Percentiles rank a stretch among this genome's conserved stretches.
phyloP scores from a whole-genome alignment of 2,329 filamentous ascomycete species.

The Verticillium nubilum region DNA sequence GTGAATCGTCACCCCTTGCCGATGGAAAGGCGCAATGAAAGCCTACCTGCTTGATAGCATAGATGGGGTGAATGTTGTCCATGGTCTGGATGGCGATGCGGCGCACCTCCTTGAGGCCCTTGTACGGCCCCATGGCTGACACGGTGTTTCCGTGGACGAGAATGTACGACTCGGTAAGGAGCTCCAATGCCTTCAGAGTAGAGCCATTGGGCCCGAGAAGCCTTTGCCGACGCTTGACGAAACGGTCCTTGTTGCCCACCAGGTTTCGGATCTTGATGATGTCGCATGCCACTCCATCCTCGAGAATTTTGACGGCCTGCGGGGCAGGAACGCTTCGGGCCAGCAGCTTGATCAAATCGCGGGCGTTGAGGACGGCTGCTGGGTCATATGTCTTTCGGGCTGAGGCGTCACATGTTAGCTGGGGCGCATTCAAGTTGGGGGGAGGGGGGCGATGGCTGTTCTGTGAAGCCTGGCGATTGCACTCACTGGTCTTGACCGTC shows the following conservation, averaged over 20 bases:
- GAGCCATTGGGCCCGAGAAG: conserved; percentile 88
- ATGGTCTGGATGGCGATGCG: conserved; percentile 92
- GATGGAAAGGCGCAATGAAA: no score
- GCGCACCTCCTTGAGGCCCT: conserved; percentile 87
- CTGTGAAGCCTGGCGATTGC: conserved; percentile 50
- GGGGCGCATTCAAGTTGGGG: no score
- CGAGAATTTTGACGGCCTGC: conserved; percentile 88
- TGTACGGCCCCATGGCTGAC: conserved; percentile 84
- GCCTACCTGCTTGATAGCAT: conserved; percentile 44
- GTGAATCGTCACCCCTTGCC: no score
- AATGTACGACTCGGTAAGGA: conserved; percentile 87
- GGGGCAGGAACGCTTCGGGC: conserved; percentile 88
- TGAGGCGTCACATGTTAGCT: not conserved
- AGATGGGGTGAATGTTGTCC: conserved; percentile 95
- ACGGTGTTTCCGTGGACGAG: conserved; percentile 97
- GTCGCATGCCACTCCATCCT: conserved; percentile 88
- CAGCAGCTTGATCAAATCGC: conserved; percentile 90
- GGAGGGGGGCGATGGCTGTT: no score
- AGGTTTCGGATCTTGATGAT: conserved; percentile 92
- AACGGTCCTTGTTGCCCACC: conserved; percentile 89
- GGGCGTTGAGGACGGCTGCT: conserved; percentile 84
- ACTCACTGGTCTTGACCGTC: conserved; percentile 88
- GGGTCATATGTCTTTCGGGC: conserved; percentile 80
- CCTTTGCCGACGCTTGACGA: conserved; percentile 88
- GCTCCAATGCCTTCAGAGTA: conserved; percentile 88